phyloP scores from a whole-genome alignment of 257 asterid genomes.

The Solanum raphanifolium region DNA sequence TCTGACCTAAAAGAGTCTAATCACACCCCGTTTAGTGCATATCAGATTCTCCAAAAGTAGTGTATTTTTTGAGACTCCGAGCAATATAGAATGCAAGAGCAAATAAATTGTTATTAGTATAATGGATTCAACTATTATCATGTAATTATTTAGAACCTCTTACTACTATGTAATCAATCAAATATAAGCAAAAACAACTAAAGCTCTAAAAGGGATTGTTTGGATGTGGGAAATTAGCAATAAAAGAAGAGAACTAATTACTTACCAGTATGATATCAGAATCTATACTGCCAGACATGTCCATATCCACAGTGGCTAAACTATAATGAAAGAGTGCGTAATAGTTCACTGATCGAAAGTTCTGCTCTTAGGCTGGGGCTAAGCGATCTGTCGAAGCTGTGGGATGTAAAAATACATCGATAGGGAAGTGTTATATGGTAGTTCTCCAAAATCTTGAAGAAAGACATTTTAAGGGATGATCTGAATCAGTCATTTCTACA shows the following conservation, averaged over 20 bases:
- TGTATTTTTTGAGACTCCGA: neutral
- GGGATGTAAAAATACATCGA: neutral
- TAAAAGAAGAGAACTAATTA: neutral
- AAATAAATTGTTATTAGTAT: neutral
- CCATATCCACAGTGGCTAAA: neutral
- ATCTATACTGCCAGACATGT: neutral
- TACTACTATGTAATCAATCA: neutral
- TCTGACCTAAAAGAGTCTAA: neutral
- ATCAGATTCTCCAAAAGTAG: neutral
- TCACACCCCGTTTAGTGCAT: neutral
- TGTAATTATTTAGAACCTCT: neutral
- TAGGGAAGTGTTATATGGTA: neutral
- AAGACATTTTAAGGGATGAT: neutral
- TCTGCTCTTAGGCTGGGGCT: neutral
- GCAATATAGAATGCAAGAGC: neutral
- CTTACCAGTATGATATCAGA: neutral
- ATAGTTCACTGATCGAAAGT: neutral
- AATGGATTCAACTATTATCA: neutral
- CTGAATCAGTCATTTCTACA: constrained; percentile 23
- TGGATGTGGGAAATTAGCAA: neutral
- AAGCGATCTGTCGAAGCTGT: neutral
- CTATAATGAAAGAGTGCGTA: neutral
- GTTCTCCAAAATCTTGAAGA: neutral
- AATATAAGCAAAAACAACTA: neutral
- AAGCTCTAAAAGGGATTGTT: neutral